A percentile compares a stretch with the other conserved stretches of the same genome.
Conservation (phyloP, 129 eudicot species). For the Tagetes patula region DNA sequence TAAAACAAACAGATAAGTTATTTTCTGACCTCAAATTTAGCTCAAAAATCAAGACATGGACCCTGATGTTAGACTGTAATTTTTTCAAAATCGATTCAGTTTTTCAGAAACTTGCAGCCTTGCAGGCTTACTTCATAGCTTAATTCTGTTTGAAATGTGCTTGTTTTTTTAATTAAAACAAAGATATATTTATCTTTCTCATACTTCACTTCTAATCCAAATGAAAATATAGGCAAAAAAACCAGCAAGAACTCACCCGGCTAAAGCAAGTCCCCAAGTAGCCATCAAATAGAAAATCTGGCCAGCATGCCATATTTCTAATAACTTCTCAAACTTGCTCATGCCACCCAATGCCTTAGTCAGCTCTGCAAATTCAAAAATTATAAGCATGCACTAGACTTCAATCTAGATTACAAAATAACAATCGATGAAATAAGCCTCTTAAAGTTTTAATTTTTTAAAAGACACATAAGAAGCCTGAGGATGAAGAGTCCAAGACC, state of each 20-base stretch:
- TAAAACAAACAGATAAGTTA: neutral
- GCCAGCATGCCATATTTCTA: conserved; percentile 83
- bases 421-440: neutral
- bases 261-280: conserved; percentile 92
- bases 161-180: neutral
- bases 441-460: neutral
- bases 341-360: conserved; percentile 64
- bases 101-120: no score
- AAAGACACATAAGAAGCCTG: neutral
- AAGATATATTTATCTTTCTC: neutral
- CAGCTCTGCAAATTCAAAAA: conserved; percentile 51
- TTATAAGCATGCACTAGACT: neutral
- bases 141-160: neutral
- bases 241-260: conserved; percentile 54
- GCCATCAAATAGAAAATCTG: conserved; percentile 74
- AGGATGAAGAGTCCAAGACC: conserved; percentile 7
- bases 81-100: neutral
- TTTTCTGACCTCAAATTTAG: neutral
- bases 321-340: conserved; percentile 75
- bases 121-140: no score
- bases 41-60: neutral
- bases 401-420: neutral
- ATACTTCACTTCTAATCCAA: conserved; percentile 17
- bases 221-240: neutral
- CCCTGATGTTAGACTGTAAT: neutral